Percentiles rank a stretch among this genome's conserved stretches.
phyloP scores from a whole-genome alignment of 495 filamentous ascomycete genomes.

The Chaetomium tenue region DNA sequence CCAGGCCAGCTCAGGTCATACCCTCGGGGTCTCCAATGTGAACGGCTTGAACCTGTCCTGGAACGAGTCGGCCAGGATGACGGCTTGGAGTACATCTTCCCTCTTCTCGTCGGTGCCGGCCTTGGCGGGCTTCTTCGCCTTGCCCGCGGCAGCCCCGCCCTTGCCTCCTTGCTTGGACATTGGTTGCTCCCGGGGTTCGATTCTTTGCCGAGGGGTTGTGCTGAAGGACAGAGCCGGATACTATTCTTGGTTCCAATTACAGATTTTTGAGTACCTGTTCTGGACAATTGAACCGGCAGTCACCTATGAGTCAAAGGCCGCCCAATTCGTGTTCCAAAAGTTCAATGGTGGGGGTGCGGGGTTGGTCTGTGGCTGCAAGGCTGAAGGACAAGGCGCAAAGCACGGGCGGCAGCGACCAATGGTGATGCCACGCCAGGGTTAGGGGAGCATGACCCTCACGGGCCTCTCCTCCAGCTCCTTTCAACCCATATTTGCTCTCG shows the following conservation, averaged over 20 bases:
- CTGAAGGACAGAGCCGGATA: neutral
- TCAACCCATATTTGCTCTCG: too few species aligned
- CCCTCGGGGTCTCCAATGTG: slow-evolving; percentile 81
- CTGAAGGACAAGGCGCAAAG: slow-evolving; percentile 18
- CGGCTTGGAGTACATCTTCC: slow-evolving; percentile 87
- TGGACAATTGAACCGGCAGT: neutral
- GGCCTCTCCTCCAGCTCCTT: too few species aligned
- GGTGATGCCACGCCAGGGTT: too few species aligned
- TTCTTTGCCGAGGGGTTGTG: neutral
- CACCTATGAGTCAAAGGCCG: slow-evolving; percentile 24
- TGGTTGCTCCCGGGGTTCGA: neutral
- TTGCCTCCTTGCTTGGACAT: slow-evolving; percentile 53
- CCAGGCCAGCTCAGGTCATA: slow-evolving; percentile 45
- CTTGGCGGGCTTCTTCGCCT: slow-evolving; percentile 58
- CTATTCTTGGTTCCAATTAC: neutral
- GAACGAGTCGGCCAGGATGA: slow-evolving; percentile 89
- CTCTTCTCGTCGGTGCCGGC: slow-evolving; percentile 59
- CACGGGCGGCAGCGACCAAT: too few species aligned
- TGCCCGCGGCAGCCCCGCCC: slow-evolving; percentile 41
- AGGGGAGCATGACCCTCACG: too few species aligned
- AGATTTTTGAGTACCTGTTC: neutral
- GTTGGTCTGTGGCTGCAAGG: slow-evolving; percentile 21
- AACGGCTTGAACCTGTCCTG: slow-evolving; percentile 89
- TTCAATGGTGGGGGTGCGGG: slow-evolving; percentile 27
- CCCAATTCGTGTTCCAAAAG: slow-evolving; percentile 10